Percentiles rank a stretch among this genome's conserved stretches.
Evolutionary conservation across 805 yeast species (phyloP).

Genomic region (Ogataea degrootiae): DNA sequence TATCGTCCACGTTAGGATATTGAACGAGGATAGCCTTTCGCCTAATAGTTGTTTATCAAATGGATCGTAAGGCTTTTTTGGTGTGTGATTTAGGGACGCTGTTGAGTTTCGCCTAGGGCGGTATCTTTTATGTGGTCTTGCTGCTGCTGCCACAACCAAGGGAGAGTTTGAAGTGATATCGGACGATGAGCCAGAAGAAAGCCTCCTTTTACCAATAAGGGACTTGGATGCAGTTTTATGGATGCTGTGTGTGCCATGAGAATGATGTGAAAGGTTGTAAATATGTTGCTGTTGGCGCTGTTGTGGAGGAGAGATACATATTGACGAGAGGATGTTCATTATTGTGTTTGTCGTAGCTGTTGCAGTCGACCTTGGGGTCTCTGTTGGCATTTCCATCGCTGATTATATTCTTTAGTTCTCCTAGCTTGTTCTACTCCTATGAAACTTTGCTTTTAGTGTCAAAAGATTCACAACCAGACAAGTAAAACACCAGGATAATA

Average conservation of each 20-base stretch:
- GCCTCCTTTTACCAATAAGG: conserved; percentile 11
- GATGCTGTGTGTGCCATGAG: conserved; percentile 1
- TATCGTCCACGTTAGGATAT: conserved; percentile 44
- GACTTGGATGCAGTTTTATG: not conserved
- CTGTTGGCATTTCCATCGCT: not conserved
- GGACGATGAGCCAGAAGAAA: conserved; percentile 15
- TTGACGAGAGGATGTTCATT: conserved; percentile 17
- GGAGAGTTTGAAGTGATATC: not conserved
- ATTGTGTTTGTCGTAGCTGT: conserved; percentile 13
- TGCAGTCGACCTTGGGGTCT: not conserved
- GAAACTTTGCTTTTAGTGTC: not conserved
- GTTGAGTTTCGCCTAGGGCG: not conserved
- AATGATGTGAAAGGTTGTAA: not conserved
- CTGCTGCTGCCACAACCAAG: conserved; percentile 1
- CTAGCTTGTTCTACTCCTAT: not conserved
- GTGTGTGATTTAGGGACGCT: not conserved
- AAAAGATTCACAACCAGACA: not conserved
- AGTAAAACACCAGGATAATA: no score
- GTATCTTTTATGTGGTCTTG: not conserved
- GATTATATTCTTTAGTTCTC: not conserved
- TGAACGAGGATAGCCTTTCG: conserved; percentile 39
- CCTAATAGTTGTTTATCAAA: conserved; percentile 29
- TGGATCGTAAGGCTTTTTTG: conserved; percentile 12
- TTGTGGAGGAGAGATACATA: conserved; percentile 10
- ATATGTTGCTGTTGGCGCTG: not conserved